Evolutionary conservation across 2,329 filamentous ascomycete species (phyloP), one percentile per base, ranked within the genome.

Genomic region (Ceratocystis eucalypticola): DNA sequence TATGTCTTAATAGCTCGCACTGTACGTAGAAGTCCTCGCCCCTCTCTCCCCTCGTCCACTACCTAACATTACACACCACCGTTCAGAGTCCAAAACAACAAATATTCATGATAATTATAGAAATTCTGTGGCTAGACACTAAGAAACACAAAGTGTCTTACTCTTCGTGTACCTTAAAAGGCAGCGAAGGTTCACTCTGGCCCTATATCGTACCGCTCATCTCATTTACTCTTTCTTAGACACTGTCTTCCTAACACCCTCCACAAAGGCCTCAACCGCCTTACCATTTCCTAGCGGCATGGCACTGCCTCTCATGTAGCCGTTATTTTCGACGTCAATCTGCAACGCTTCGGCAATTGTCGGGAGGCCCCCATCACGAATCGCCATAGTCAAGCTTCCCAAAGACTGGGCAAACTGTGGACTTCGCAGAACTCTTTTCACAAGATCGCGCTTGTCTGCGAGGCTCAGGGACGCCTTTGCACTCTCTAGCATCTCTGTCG

Each of bases 381-480:
- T 79, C 12, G 94, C 94, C 75, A 91, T 85, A 0, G 91, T 96
- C 71, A 99, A 77, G 73, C 88, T 94, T 0, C 85, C 84, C 48
- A 96, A 77, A 70, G 90, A 93, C 75, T 97, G 94, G 68, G 85
- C 84, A 72, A 99, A 91, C 73, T 99, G 94, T 20, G 94, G 93
- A 70, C 89, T 95, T 69, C 89, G 84, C 15, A 97, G 77, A 6
- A 97, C 91, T 73, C 87, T 88, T 74, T 86, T 87, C 55, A 99
- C 76, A 12, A 97, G 82, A 25, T 82, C 80, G 72, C 88, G 90
- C 80, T 97, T 97, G 74, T 94, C 87, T 2, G 81, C 81, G 6
- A 87, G 74, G 65, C 83, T 87, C 71, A 96, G 81, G 5, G 88
- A 86, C 68, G 87, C 82, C 69, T 90, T 85, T 33, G 89, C 90